Percentiles rank a stretch among this genome's conserved stretches.
Evolutionary conservation across 2,329 filamentous ascomycete genomes (phyloP).

Genomic region (Colletotrichum sp.): DNA sequence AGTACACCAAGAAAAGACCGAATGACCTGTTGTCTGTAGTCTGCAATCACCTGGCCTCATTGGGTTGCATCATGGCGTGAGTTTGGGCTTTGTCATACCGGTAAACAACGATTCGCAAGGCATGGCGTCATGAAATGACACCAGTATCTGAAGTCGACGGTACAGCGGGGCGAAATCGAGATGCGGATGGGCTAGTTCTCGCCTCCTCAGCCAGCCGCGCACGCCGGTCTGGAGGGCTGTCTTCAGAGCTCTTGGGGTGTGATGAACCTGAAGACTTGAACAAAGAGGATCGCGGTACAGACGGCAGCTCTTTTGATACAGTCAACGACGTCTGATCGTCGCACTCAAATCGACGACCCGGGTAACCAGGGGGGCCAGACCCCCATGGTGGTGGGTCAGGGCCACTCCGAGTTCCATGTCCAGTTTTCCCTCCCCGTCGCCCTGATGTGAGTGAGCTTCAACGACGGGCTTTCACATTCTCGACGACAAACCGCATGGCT

Average conservation of each 20-base stretch:
- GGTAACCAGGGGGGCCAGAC: background rate
- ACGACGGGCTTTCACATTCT: background rate
- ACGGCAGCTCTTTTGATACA: constrained; percentile 1
- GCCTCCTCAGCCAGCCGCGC: background rate
- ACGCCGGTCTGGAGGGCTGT: background rate
- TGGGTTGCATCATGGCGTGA: background rate
- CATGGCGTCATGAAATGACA: constrained; percentile 3
- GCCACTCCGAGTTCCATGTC: background rate
- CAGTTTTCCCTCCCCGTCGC: background rate
- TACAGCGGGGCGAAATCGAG: background rate
- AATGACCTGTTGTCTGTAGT: background rate
- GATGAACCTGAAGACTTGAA: background rate
- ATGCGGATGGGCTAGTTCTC: background rate
- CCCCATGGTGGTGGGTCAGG: constrained; percentile 1
- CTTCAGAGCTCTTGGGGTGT: background rate
- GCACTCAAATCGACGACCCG: constrained; percentile 3
- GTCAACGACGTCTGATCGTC: constrained; percentile 15
- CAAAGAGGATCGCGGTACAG: background rate
- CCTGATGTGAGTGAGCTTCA: background rate
- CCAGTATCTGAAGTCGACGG: background rate
- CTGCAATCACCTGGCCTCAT: background rate
- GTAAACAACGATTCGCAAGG: background rate
- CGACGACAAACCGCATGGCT: background rate
- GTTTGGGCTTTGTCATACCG: background rate
- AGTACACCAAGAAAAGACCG: background rate